phyloP scores from a whole-genome alignment of 306 rosid genomes.

The Bauhinia variegata region DNA sequence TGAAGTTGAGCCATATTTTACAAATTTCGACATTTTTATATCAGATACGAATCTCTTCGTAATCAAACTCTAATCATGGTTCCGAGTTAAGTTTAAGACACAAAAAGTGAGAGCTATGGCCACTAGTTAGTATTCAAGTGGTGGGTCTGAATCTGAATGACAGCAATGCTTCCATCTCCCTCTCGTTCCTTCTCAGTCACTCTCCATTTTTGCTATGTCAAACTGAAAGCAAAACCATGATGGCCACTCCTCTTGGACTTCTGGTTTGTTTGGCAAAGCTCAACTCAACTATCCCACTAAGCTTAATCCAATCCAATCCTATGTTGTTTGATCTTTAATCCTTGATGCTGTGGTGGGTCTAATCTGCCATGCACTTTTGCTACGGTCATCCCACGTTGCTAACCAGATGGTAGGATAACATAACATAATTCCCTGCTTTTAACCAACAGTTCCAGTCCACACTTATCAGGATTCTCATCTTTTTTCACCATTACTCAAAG shows the following conservation, averaged over 20 bases:
- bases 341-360: constrained; percentile 62
- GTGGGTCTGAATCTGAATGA: too few relatives aligned
- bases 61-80: not conserved
- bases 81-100: too few relatives aligned
- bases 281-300: constrained; percentile 48
- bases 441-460: too few relatives aligned
- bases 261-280: constrained; percentile 49
- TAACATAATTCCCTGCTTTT: constrained; percentile 15
- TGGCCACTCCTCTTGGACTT: constrained; percentile 36
- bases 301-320: constrained; percentile 12
- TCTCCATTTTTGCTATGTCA: not conserved
- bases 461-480: constrained; percentile 35
- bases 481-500: too few relatives aligned
- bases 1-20: not conserved
- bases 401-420: constrained; percentile 42
- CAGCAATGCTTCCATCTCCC: constrained; percentile 22
- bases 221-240: constrained; percentile 9
- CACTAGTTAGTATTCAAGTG: too few relatives aligned
- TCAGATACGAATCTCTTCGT: not conserved
- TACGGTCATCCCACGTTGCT: constrained; percentile 36
- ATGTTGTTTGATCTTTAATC: constrained; percentile 29
- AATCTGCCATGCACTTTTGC: constrained; percentile 47
- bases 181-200: not conserved
- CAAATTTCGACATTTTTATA: too few relatives aligned
- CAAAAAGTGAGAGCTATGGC: too few relatives aligned